Evolutionary conservation across 768 basidiomycete species (phyloP), one percentile per base, ranked within the genome.

Genomic region (Phanerochaete sordida): DNA sequence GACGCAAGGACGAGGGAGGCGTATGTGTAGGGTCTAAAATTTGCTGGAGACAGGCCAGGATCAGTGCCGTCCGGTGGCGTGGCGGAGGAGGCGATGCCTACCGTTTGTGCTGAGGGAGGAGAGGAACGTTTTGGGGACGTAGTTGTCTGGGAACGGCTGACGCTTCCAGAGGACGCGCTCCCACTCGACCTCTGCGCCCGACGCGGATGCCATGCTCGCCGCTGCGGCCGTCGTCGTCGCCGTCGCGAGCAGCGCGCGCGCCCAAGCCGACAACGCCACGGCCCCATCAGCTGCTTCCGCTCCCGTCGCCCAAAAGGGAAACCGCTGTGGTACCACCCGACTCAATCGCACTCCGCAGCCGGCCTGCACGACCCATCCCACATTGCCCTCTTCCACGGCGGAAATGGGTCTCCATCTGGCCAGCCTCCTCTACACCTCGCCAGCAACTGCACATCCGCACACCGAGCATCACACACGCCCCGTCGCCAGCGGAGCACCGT

Each of bases 121-220:
- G 45, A 95, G 79, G 74, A 97, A 97, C 6, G 85, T 79, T 6
- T 79, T 75, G 7, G 91, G 89, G 54, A 97, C 86, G 76, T 93
- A 85, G 71, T 95, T 94, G 74, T 97, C 95, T 30, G 91, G 87
- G 69, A 81, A 87, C 2, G 81, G 75, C 70, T 88, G 89, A 56
- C 69, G 75, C 72, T 84, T 87, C 91, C 91, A 94, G n/a, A 94
- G 81, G 39, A 87, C 81, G 66, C 84, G 87, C 70, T 84, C 83
- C 90, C 90, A 93, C 66, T 67, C 64, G 43, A 56, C 65, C 27
- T 37, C 57, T n/a, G 53, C 21, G 31, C 26, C 31, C 7, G 35
- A 11, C 21, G n/a, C 35, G 50, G 30, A 51, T 51, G 8, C 8
- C 39, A 43, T 16, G 39, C 39, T 43, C 39, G 39, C 33, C 13